Conservation (phyloP, 306 rosid species). For the Sechiopsis laciniata region DNA sequence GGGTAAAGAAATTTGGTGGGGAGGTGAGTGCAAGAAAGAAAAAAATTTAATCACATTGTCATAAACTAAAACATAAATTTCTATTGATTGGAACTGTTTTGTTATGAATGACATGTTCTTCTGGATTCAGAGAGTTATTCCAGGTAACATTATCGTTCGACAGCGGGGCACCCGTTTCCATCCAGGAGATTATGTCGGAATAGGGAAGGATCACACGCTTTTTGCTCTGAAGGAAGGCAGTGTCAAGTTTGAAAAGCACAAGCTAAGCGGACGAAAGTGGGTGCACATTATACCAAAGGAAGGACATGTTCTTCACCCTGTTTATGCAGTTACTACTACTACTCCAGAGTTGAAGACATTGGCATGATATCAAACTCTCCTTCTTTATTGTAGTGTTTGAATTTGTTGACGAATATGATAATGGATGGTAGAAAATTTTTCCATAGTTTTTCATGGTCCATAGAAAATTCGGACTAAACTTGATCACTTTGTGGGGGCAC, state of each 20-base stretch:
- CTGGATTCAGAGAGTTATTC: slow-evolving; percentile 59
- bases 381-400: not conserved
- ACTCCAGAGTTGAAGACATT: not conserved
- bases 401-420: not conserved
- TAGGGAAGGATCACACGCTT: slow-evolving; percentile 80
- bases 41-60: not conserved
- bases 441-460: no score
- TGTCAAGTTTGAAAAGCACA: slow-evolving; percentile 70
- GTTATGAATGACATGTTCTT: slow-evolving; percentile 17
- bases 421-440: not conserved
- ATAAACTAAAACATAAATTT: no score
- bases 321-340: slow-evolving; percentile 34
- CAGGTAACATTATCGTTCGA: slow-evolving; percentile 82
- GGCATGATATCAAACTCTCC: not conserved
- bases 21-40: slow-evolving; percentile 47
- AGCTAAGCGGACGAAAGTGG: slow-evolving; percentile 77
- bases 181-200: slow-evolving; percentile 85
- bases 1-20: slow-evolving; percentile 89
- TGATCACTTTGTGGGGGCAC: no score
- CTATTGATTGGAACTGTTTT: not conserved
- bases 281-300: slow-evolving; percentile 75
- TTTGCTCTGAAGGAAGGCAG: slow-evolving; percentile 74
- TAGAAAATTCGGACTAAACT: no score
- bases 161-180: slow-evolving; percentile 91
- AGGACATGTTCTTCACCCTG: slow-evolving; percentile 80